Percentiles rank a stretch among this genome's conserved stretches.
Conservation (phyloP, 129 eudicot genomes). For the Smallanthus sonchifolius region DNA sequence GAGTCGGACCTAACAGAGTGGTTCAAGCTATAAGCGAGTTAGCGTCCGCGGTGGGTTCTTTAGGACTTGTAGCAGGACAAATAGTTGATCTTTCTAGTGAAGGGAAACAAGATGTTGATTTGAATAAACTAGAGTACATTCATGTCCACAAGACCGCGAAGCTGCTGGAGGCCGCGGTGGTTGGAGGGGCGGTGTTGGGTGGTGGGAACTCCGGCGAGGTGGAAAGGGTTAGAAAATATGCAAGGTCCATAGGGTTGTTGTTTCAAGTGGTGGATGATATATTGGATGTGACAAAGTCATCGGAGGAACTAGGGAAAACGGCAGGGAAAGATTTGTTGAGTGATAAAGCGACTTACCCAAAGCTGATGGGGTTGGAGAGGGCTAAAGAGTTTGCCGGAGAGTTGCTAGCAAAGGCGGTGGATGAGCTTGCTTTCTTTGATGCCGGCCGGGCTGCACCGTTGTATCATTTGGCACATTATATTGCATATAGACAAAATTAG, state of each 20-base stretch:
- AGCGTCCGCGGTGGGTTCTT: slow-evolving; percentile 52
- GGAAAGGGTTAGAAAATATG: slow-evolving; percentile 52
- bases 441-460: slow-evolving; percentile 51
- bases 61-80: slow-evolving; percentile 62
- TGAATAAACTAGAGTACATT: slow-evolving; percentile 48
- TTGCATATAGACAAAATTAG: slow-evolving; percentile 47
- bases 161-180: slow-evolving; percentile 59
- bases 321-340: slow-evolving; percentile 55
- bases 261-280: slow-evolving; percentile 77
- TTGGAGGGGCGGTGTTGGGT: slow-evolving; percentile 61
- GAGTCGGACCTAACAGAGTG: slow-evolving; percentile 28
- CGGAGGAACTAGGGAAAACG: slow-evolving; percentile 62
- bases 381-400: slow-evolving; percentile 51
- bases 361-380: slow-evolving; percentile 60
- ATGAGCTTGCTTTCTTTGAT: slow-evolving; percentile 47
- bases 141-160: slow-evolving; percentile 55
- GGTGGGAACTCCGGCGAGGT: slow-evolving; percentile 49
- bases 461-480: slow-evolving; percentile 50
- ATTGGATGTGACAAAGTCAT: slow-evolving; percentile 50
- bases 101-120: slow-evolving; percentile 37
- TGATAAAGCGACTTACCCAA: slow-evolving; percentile 64
- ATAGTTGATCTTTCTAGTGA: slow-evolving; percentile 49
- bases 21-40: slow-evolving; percentile 52
- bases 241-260: slow-evolving; percentile 53
- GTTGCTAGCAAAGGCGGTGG: slow-evolving; percentile 43